Evolutionary conservation across 2,329 filamentous ascomycete species (phyloP).

Genomic region (Penicillium digitatum): DNA sequence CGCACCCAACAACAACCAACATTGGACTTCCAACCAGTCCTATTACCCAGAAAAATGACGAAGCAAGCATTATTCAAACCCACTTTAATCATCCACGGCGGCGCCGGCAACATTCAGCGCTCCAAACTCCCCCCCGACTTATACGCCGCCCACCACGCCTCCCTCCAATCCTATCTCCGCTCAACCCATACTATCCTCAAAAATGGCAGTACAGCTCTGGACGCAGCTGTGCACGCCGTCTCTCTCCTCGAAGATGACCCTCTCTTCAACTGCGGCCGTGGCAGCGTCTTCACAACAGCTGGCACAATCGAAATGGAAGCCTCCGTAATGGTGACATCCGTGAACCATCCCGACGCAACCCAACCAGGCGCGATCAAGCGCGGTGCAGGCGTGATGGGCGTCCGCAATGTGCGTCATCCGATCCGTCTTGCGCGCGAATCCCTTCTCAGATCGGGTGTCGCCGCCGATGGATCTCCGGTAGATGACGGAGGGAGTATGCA

Average conservation of each 20-base stretch:
- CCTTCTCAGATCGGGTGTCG: conserved; percentile 50
- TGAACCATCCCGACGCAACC: conserved; percentile 11
- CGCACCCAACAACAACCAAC: conserved; percentile 6
- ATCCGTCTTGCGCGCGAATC: conserved; percentile 69
- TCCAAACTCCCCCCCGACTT: conserved; percentile 55
- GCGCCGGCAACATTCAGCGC: conserved; percentile 65
- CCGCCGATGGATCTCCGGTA: conserved; percentile 57
- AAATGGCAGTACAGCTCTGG: conserved; percentile 58
- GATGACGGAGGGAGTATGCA: conserved; percentile 49
- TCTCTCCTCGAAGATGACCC: conserved; percentile 71
- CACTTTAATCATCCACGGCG: conserved; percentile 67
- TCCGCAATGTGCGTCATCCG: conserved; percentile 73
- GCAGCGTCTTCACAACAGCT: conserved; percentile 79
- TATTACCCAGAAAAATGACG: background rate
- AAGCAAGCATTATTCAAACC: conserved; percentile 42
- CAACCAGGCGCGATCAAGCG: conserved; percentile 60
- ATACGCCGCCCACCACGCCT: conserved; percentile 56
- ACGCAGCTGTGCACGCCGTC: conserved; percentile 72
- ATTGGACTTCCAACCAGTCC: background rate
- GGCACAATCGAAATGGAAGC: conserved; percentile 84
- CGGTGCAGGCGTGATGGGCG: conserved; percentile 70
- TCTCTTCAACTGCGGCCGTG: conserved; percentile 79
- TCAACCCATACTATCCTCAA: conserved; percentile 42
- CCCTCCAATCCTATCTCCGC: conserved; percentile 60
- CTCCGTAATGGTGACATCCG: conserved; percentile 71